phyloP scores from a whole-genome alignment of 2,329 filamentous ascomycete genomes.

The Pestalotiopsis sp. region DNA sequence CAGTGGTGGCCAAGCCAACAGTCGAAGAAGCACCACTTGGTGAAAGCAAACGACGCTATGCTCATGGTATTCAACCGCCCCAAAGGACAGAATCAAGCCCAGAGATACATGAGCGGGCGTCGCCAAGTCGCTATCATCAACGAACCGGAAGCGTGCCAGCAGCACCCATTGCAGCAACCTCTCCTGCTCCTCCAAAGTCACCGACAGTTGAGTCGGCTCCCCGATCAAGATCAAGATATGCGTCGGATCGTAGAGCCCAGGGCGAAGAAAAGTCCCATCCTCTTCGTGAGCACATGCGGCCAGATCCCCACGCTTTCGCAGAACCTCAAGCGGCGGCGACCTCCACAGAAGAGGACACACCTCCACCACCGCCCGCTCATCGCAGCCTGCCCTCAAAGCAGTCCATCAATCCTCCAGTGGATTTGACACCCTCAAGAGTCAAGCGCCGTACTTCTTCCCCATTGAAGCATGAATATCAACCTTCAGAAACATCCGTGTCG shows the following conservation, averaged over 20 bases:
- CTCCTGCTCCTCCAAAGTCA: constrained; percentile 33
- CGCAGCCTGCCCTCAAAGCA: constrained; percentile 43
- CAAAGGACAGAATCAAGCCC: constrained; percentile 19
- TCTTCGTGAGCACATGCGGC: constrained; percentile 14
- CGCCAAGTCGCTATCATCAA: constrained; percentile 36
- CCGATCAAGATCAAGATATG: constrained; percentile 18
- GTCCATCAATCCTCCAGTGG: constrained; percentile 45
- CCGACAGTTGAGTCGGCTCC: constrained; percentile 35
- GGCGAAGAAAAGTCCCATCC: constrained; percentile 12
- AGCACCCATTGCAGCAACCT: constrained; percentile 26
- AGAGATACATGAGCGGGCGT: constrained; percentile 31
- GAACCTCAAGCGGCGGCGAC: constrained; percentile 34
- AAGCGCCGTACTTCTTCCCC: constrained; percentile 85
- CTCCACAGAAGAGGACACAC: constrained; percentile 16
- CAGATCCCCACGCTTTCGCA: constrained; percentile 29
- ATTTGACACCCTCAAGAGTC: constrained; percentile 42
- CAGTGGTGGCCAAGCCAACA: constrained; percentile 22
- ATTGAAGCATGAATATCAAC: constrained; percentile 94
- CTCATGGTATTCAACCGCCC: constrained; percentile 18
- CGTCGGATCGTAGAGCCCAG: constrained; percentile 13
- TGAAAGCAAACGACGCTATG: constrained; percentile 30
- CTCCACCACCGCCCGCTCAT: constrained; percentile 56
- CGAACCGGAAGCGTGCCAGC: constrained; percentile 28
- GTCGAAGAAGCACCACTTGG: constrained; percentile 39
- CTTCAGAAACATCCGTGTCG: constrained; percentile 62